These are phyloP conservation scores for Phylloboletellus chloephorus DNA, from an alignment of 1,284 basidiomycete species.

Conservation along the genomic window DNA sequence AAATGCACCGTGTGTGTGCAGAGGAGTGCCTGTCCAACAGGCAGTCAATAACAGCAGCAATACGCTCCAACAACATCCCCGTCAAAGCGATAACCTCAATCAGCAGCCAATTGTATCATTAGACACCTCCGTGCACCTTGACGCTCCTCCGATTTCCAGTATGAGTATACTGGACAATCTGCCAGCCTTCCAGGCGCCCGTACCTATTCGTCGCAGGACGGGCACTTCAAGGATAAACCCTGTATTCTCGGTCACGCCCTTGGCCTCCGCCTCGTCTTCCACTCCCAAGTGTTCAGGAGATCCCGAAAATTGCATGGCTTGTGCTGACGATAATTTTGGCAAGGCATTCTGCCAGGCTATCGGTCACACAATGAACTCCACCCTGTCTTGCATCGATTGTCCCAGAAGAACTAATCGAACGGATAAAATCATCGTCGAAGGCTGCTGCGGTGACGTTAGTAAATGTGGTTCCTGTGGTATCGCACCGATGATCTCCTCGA, in stretches of 20 bases:
- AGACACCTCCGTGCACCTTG: slow-evolving; percentile 15
- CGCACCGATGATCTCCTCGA: slow-evolving; percentile 29
- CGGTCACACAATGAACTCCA: slow-evolving; percentile 49
- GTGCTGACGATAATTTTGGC: slow-evolving; percentile 76
- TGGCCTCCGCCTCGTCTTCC: slow-evolving; percentile 18
- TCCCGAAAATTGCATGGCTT: slow-evolving; percentile 69
- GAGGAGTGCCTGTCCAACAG: slow-evolving; percentile 53
- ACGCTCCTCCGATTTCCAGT: slow-evolving; percentile 15
- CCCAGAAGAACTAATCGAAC: slow-evolving; percentile 33
- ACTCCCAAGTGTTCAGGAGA: slow-evolving; percentile 47
- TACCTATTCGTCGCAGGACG: slow-evolving; percentile 62
- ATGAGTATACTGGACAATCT: slow-evolving; percentile 68
- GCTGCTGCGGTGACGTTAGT: slow-evolving; percentile 32
- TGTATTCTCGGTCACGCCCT: slow-evolving; percentile 47
- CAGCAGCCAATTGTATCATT: slow-evolving; percentile 26
- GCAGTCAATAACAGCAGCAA: slow-evolving; percentile 19
- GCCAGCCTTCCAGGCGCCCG: slow-evolving; percentile 70
- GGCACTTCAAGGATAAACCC: slow-evolving; percentile 37
- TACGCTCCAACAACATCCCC: slow-evolving; percentile 12
- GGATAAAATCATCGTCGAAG: slow-evolving; percentile 24
- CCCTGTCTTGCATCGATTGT: slow-evolving; percentile 50
- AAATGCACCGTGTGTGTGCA: slow-evolving; percentile 67
- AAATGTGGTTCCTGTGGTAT: slow-evolving; percentile 32
- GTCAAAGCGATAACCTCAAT: slow-evolving; percentile 15
- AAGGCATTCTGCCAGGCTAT: slow-evolving; percentile 83